Evolutionary conservation across 2,329 filamentous ascomycete species (phyloP).

Genomic region (Harringtonia aguacate): DNA sequence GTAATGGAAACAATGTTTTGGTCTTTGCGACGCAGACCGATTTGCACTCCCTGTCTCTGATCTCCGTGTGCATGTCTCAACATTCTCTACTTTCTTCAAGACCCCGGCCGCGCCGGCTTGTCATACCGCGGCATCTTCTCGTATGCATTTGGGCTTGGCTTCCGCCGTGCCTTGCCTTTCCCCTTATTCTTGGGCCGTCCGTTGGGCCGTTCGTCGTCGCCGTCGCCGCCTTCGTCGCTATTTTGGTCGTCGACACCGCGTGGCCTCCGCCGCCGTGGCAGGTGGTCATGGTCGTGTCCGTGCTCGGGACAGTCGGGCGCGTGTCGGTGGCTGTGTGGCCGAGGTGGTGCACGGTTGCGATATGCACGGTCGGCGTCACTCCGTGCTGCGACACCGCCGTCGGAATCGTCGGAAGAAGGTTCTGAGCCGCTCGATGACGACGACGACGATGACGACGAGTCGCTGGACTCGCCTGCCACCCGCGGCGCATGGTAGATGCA

Average conservation of each 20-base stretch:
- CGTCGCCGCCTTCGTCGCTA: constrained; percentile 18
- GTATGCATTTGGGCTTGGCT: constrained; percentile 70
- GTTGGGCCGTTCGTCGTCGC: neutral
- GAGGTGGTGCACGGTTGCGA: constrained; percentile 17
- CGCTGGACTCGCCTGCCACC: constrained; percentile 70
- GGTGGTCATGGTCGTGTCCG: constrained; percentile 14
- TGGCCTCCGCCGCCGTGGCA: too few relatives aligned
- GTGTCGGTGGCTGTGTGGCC: constrained; percentile 16
- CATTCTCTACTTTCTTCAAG: neutral
- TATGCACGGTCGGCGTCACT: constrained; percentile 11
- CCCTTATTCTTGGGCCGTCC: constrained; percentile 1
- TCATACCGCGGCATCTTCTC: constrained; percentile 51
- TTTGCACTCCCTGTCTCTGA: neutral
- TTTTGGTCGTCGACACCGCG: too few relatives aligned
- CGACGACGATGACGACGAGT: constrained; percentile 49
- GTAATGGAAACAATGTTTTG: too few relatives aligned
- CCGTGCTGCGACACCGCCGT: constrained; percentile 14
- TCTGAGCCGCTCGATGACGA: constrained; percentile 38
- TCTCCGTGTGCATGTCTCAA: too few relatives aligned
- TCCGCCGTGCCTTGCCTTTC: constrained; percentile 30
- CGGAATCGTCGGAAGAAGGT: constrained; percentile 25
- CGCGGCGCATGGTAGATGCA: constrained; percentile 93
- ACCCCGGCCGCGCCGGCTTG: constrained; percentile 26
- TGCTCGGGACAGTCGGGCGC: constrained; percentile 22
- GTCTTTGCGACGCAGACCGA: neutral